Conservation (phyloP, 176 grass and related monocot species). For the Carex kokanica region DNA sequence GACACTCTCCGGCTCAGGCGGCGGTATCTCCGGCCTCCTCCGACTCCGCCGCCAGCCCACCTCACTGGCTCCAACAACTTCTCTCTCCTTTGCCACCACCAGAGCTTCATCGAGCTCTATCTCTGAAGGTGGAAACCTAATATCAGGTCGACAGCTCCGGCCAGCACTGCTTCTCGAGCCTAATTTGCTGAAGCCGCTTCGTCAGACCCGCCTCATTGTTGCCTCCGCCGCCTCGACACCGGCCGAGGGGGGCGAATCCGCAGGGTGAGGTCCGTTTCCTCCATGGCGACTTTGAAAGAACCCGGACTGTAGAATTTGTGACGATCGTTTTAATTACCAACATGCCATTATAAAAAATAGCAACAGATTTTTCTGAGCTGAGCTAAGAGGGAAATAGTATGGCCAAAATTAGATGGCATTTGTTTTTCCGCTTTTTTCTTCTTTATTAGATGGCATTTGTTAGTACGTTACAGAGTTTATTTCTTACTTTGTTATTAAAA, state of each 20-base stretch:
- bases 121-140: slow-evolving; percentile 52
- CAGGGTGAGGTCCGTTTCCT: slow-evolving; percentile 58
- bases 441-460: no score
- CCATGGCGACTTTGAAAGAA: neutral
- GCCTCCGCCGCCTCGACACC: slow-evolving; percentile 53
- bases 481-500: neutral
- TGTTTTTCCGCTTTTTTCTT: no score
- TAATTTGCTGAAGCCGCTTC: neutral
- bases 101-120: slow-evolving; percentile 19
- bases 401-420: neutral
- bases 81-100: slow-evolving; percentile 17
- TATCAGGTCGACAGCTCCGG: slow-evolving; percentile 77
- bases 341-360: neutral
- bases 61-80: neutral
- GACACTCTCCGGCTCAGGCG: slow-evolving; percentile 47
- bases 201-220: slow-evolving; percentile 26
- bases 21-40: slow-evolving; percentile 52
- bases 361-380: neutral
- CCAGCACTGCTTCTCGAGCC: slow-evolving; percentile 51
- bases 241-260: slow-evolving; percentile 44
- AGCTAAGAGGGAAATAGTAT: neutral
- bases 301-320: neutral
- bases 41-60: slow-evolving; percentile 34
- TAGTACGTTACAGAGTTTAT: neutral
- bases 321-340: neutral